phyloP scores from a whole-genome alignment of 495 filamentous ascomycete genomes.

The Symbiotaphrina buchneri region DNA sequence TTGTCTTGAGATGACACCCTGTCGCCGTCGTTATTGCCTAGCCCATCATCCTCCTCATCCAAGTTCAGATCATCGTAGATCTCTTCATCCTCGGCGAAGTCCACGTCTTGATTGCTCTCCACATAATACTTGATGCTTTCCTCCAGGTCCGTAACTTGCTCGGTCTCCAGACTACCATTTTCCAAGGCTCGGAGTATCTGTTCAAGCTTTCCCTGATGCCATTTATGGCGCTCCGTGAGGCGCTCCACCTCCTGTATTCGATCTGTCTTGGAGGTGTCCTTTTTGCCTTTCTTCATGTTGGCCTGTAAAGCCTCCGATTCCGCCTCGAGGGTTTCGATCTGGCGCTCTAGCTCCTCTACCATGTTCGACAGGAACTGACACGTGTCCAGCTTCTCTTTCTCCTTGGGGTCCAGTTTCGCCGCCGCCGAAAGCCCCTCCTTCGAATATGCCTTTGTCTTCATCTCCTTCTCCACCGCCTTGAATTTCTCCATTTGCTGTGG shows the following conservation, averaged over 20 bases:
- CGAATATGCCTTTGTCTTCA: constrained; percentile 99
- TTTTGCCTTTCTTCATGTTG: constrained; percentile 85
- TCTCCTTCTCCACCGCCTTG: constrained; percentile 99
- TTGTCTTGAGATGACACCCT: constrained; percentile 85
- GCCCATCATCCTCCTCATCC: constrained; percentile 67
- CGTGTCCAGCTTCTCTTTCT: constrained; percentile 74
- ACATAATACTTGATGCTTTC: constrained; percentile 92
- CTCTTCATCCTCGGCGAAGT: constrained; percentile 80
- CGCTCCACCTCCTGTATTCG: constrained; percentile 68
- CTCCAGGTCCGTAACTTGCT: constrained; percentile 66
- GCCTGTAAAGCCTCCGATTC: constrained; percentile 73
- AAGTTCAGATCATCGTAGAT: constrained; percentile 91
- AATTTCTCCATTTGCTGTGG: constrained; percentile 96
- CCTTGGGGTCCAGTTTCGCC: constrained; percentile 81
- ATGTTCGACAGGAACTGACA: constrained; percentile 63
- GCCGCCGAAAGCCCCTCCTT: constrained; percentile 87
- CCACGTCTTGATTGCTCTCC: constrained; percentile 64
- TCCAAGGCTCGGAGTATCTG: constrained; percentile 73
- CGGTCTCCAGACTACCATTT: constrained; percentile 73
- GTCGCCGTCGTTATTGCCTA: constrained; percentile 61
- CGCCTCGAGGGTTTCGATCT: constrained; percentile 81
- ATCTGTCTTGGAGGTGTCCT: constrained; percentile 59
- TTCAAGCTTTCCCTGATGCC: constrained; percentile 84
- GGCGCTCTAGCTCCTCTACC: constrained; percentile 85
- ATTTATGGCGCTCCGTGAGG: constrained; percentile 82